Base-by-base conservation (phyloP, 2,329 filamentous ascomycete species). In the Mycosphaerelloides madeirae region DNA sequence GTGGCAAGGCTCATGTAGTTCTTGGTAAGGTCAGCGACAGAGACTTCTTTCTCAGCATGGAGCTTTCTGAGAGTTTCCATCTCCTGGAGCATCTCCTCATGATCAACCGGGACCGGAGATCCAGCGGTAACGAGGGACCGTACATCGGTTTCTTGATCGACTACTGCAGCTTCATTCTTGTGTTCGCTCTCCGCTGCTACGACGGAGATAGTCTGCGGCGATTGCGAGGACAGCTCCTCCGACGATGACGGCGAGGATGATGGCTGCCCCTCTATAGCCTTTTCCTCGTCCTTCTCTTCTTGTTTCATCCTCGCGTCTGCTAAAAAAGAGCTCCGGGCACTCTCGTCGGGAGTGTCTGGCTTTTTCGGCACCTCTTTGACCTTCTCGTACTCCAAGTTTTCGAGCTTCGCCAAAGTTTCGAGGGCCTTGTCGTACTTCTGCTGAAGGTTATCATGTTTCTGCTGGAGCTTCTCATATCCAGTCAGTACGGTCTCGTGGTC, bases 341-440 rank as follows among this genome's bases (percentile, higher is more conserved):
- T 68, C 41, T 68, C 79, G 62, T 81, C 51, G 73, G 45, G 52
- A 71, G 65, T 37, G 67, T 71, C 54, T 80, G 22, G 83, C 77
- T 69, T 95, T 88, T 57, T 95, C 87, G 29, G 89, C 75, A 9
- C 22, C 22, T 6, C 9, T 20, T 31, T 80, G 78, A 61, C 56
- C 45, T 65, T 61, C 31, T 54, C 60, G 49, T 96, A 91, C 64
- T 95, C 89, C 22, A 25, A n/a, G n/a, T n/a, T n/a, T n/a, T n/a
- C n/a, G 37, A 97, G 75, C 63, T 93, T 85, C 5, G 87, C 83
- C 32, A 98, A 67, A 8, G 85, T 82, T 37, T 84, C 84, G 50
- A 98, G 72, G 4, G 90, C 86, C 59, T 95, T 84, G 60, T 95
- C 87, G 57, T 98, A 98, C 66, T 95, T 97, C 55, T 81, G 76